Evolutionary conservation across 1,284 basidiomycete genomes (phyloP).

Genomic region (Pyrrhoderma lamaoense): DNA sequence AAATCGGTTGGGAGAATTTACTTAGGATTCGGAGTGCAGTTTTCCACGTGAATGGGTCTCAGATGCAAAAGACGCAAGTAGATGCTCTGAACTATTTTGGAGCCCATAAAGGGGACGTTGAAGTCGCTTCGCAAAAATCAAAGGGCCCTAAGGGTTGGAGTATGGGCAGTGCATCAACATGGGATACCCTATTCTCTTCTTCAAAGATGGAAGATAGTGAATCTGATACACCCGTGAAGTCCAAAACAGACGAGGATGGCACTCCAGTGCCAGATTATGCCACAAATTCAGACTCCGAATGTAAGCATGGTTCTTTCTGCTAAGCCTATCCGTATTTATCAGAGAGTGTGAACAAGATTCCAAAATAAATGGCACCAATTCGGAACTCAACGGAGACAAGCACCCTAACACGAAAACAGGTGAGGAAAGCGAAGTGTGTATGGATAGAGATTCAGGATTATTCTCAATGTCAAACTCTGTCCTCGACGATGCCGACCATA

Average conservation of each 20-base stretch:
- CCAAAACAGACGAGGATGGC: constrained; percentile 24
- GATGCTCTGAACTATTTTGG: constrained; percentile 44
- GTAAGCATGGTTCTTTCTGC: constrained; percentile 32
- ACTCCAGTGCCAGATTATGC: constrained; percentile 91
- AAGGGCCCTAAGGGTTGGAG: constrained; percentile 30
- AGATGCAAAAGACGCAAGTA: constrained; percentile 73
- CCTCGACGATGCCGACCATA: constrained; percentile 80
- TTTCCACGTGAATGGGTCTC: constrained; percentile 99
- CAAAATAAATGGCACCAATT: constrained; percentile 25
- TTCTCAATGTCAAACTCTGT: constrained; percentile 24
- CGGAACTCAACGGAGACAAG: constrained; percentile 35
- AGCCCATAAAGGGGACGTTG: no score
- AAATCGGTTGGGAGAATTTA: constrained; percentile 98
- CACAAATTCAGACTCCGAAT: constrained; percentile 62
- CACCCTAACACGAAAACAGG: constrained; percentile 59
- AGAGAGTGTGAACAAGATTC: constrained; percentile 19
- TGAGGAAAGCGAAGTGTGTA: constrained; percentile 34
- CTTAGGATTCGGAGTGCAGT: constrained; percentile 89
- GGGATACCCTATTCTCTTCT: constrained; percentile 37
- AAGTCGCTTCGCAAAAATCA: constrained; percentile 29
- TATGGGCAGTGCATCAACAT: constrained; percentile 73
- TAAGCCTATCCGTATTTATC: constrained; percentile 20
- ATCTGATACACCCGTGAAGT: constrained; percentile 21
- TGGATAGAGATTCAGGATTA: constrained; percentile 23
- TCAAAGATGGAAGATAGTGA: constrained; percentile 31